Conservation (phyloP, 352 stramenopile species). For the Globisporangium nagaii region DNA sequence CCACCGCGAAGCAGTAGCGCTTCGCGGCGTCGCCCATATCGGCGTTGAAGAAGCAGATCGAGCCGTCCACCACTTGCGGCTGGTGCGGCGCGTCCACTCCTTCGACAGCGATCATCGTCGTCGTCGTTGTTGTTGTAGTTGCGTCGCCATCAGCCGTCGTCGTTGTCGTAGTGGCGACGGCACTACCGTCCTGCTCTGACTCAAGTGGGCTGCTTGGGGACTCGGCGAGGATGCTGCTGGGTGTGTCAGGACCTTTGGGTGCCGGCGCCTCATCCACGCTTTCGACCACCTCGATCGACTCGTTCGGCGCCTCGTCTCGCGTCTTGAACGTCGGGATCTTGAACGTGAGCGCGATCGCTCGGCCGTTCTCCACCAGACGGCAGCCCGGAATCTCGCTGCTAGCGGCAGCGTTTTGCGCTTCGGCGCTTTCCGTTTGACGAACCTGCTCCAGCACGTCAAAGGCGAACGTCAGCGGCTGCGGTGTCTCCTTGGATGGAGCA, state of each 20-base stretch:
- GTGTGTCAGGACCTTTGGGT: neutral
- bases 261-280: neutral
- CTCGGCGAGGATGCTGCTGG: neutral
- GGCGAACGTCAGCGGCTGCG: constrained; percentile 12
- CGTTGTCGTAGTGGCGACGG: neutral
- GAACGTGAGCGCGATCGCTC: constrained; percentile 12
- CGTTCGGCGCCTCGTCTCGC: constrained; percentile 8
- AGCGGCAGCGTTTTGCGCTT: neutral
- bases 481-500: neutral
- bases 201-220: neutral
- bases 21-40: constrained; percentile 41
- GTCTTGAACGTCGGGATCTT: constrained; percentile 14
- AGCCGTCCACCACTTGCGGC: constrained; percentile 53
- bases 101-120: neutral
- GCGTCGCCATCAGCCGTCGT: neutral
- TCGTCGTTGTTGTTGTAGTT: neutral
- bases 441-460: constrained; percentile 17
- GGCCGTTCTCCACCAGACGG: constrained; percentile 7
- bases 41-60: constrained; percentile 65
- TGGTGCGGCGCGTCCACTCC: constrained; percentile 1
- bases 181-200: neutral
- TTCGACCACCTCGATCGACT: neutral
- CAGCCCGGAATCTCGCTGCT: neutral
- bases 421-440: neutral
- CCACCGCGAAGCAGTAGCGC: constrained; percentile 63